Evolutionary conservation across 2,329 filamentous ascomycete species (phyloP), one percentile per base, ranked within the genome.

Genomic region (Fusarium sp.): DNA sequence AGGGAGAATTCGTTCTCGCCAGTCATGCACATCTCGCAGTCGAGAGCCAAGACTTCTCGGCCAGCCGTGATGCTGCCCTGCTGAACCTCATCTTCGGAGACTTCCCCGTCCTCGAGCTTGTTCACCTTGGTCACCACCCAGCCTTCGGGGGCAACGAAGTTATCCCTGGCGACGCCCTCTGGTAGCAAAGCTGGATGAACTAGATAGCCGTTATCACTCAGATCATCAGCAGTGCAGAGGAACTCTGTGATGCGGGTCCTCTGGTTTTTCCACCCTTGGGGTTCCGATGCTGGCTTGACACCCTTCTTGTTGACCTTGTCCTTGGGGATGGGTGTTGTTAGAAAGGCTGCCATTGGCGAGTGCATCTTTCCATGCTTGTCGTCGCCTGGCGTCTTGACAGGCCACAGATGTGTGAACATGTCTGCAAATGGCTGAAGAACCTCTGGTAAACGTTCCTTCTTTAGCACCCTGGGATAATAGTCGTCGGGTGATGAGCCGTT

Each of bases 21-120:
- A 2, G 93, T 96, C 81, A 93, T 90, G 78, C 94, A 97, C 96
- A 99, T 99, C 80, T 99, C 96, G 80, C 96, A 99, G 78, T 99
- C 96, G 59, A 99, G 84, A 1, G 93, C 91, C 53, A 96, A 83
- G 10, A 97, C 83, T 36, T 90, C 86, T 67, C 93, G 88, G 34
- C 94, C 96, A 29, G 89, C 92, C 0, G 93, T 96, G 62, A 97
- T 82, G 78, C 93, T 95, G 60, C 93, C 95, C 72, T 90, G 82
- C 78, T 97, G 85, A 63, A 97, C 89, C 58, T 93, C 87, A 5
- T 80, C 78, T 55, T 93, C 91, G 2, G 90, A 88, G 6, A 91
- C 85, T 53, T 86, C 79, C 3, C 89, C 92, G 31, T 93, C 90
- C 50, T 89, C 86, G 7, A 93, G 80, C 42, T 79, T 84, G 40